Percentiles rank a stretch among this genome's conserved stretches.
These are phyloP conservation scores for Stachybotrys chartarum DNA, from an alignment of 2,329 filamentous ascomycete genomes.

Conservation along the genomic window DNA sequence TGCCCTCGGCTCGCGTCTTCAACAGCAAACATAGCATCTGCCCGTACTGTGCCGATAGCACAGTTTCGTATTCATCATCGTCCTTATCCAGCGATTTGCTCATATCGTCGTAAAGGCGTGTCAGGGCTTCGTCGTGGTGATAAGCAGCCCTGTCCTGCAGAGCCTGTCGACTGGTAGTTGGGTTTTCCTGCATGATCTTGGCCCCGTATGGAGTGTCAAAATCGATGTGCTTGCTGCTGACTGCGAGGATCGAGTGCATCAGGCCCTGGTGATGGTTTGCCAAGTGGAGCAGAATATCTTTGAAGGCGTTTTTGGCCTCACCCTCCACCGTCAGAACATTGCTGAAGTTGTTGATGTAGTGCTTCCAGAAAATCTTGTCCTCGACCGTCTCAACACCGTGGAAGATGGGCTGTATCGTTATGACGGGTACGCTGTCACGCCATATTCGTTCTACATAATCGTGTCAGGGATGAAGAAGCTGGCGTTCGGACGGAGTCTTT, in stretches of 20 bases:
- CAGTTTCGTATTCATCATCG: constrained; percentile 36
- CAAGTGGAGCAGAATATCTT: constrained; percentile 75
- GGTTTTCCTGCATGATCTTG: constrained; percentile 43
- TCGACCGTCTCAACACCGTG: constrained; percentile 73
- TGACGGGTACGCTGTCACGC: constrained; percentile 40
- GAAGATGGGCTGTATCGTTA: constrained; percentile 61
- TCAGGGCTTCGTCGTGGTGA: constrained; percentile 49
- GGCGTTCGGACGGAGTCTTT: constrained; percentile 12
- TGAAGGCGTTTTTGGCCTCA: constrained; percentile 77
- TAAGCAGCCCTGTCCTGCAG: constrained; percentile 45
- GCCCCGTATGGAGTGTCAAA: constrained; percentile 48
- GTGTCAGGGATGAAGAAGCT: constrained; percentile 5
- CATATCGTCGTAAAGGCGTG: constrained; percentile 42
- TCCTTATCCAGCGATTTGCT: constrained; percentile 30
- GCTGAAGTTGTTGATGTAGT: constrained; percentile 75
- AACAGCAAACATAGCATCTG: constrained; percentile 58
- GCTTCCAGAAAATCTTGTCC: constrained; percentile 73
- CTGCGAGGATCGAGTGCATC: constrained; percentile 83
- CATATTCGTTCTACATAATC: constrained; percentile 37
- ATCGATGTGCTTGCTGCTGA: constrained; percentile 72
- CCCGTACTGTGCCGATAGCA: constrained; percentile 49
- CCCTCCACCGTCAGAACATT: constrained; percentile 75
- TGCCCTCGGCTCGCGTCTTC: constrained; percentile 50
- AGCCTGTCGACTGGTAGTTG: constrained; percentile 36
- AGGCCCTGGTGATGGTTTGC: constrained; percentile 72